Evolutionary conservation across 768 basidiomycete genomes (phyloP).

Genomic region (Psilocybe cubensis): DNA sequence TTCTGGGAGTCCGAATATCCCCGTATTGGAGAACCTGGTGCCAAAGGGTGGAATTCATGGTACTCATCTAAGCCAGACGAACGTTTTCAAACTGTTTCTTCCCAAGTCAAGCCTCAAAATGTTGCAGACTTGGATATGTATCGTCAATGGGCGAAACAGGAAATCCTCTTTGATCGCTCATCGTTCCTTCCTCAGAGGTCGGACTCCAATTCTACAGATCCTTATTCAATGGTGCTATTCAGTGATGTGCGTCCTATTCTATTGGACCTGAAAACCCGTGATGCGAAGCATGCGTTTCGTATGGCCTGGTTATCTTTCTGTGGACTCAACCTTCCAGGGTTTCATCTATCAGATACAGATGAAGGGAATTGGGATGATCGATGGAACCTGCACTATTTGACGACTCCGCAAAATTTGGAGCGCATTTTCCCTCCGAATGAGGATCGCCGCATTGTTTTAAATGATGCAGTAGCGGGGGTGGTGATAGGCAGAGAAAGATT

Average conservation of each 20-base stretch:
- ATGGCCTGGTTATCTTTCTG: constrained; percentile 71
- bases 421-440: constrained; percentile 53
- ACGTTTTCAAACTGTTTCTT: neutral
- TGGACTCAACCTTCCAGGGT: constrained; percentile 75
- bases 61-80: constrained; percentile 41
- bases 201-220: constrained; percentile 59
- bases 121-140: constrained; percentile 60
- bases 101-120: constrained; percentile 9
- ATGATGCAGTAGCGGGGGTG: constrained; percentile 68
- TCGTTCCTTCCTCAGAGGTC: constrained; percentile 57
- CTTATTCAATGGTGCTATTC: constrained; percentile 75
- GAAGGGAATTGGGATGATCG: constrained; percentile 64
- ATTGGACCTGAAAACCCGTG: constrained; percentile 45
- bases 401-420: constrained; percentile 46
- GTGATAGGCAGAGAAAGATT: constrained; percentile 69
- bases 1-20: constrained; percentile 86
- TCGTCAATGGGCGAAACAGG: constrained; percentile 63
- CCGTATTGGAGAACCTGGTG: constrained; percentile 70
- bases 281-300: constrained; percentile 61
- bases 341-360: constrained; percentile 37
- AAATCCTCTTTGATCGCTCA: constrained; percentile 50
- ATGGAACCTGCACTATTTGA: constrained; percentile 59
- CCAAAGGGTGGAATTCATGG: constrained; percentile 76
- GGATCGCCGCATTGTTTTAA: constrained; percentile 36
- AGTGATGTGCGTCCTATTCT: constrained; percentile 68